These are phyloP conservation scores for Magnaporthales sp. DNA, from an alignment of 2,329 filamentous ascomycete species.

Conservation along the genomic window DNA sequence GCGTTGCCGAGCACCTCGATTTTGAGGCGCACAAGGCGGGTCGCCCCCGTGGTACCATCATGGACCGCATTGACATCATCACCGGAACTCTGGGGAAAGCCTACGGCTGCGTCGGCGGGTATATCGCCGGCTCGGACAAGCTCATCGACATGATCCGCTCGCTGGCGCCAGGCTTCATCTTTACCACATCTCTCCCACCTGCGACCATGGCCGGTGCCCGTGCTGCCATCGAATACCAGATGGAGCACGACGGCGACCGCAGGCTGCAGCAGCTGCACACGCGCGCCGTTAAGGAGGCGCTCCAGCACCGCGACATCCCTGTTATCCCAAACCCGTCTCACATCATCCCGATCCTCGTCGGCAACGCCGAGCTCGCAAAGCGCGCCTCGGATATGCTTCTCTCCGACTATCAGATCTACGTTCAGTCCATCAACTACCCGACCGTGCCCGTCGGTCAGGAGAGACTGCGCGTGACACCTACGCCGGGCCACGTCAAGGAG, in stretches of 20 bases:
- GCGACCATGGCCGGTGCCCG: slow-evolving; percentile 94
- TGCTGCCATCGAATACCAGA: slow-evolving; percentile 90
- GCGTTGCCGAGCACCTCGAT: slow-evolving; percentile 95
- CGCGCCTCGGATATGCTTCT: slow-evolving; percentile 86
- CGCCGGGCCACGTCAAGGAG: slow-evolving; percentile 79
- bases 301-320: slow-evolving; percentile 75
- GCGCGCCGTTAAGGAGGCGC: slow-evolving; percentile 79
- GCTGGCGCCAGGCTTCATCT: slow-evolving; percentile 6
- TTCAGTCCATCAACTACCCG: slow-evolving; percentile 98
- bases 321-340: slow-evolving; percentile 97
- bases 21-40: slow-evolving; percentile 78
- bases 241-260: slow-evolving; percentile 75
- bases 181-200: slow-evolving; percentile 54
- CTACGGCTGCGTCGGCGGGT: slow-evolving; percentile 94
- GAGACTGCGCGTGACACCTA: slow-evolving; percentile 89
- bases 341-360: slow-evolving; percentile 89
- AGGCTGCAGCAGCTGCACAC: slow-evolving; percentile 94
- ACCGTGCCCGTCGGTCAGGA: slow-evolving; percentile 98
- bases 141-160: slow-evolving; percentile 59
- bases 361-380: slow-evolving; percentile 88
- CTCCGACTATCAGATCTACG: slow-evolving; percentile 86
- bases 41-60: slow-evolving; percentile 69
- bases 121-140: slow-evolving; percentile 83
- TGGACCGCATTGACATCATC: slow-evolving; percentile 97
- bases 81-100: slow-evolving; percentile 96